These are phyloP conservation scores for Collybia nuda DNA, from an alignment of 768 basidiomycete genomes.

Conservation along the genomic window DNA sequence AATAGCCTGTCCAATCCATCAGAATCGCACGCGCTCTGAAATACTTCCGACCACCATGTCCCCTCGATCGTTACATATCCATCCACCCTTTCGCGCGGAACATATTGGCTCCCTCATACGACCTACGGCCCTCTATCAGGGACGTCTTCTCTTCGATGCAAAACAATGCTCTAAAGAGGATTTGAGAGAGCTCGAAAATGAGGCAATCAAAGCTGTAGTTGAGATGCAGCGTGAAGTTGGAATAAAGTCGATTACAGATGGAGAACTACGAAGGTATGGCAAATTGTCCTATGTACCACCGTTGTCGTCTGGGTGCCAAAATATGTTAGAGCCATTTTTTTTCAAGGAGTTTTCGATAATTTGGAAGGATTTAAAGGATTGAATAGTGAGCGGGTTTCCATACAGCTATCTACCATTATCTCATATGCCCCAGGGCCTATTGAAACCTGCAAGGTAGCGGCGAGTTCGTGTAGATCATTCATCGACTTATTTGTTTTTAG, in stretches of 20 bases:
- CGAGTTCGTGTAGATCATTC: no score
- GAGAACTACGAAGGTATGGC: constrained; percentile 44
- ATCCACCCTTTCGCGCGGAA: constrained; percentile 43
- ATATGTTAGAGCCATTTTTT: constrained; percentile 46
- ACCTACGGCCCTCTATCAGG: constrained; percentile 43
- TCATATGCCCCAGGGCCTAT: no score
- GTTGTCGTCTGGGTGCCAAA: not conserved
- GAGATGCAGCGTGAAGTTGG: constrained; percentile 51
- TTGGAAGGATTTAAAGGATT: constrained; percentile 50
- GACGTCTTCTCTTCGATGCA: constrained; percentile 39
- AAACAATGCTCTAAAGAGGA: constrained; percentile 38
- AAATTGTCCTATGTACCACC: not conserved
- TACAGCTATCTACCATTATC: not conserved
- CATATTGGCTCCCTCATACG: constrained; percentile 62
- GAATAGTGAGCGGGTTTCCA: not conserved
- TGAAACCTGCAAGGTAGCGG: no score
- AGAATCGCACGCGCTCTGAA: no score
- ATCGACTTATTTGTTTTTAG: constrained; percentile 14
- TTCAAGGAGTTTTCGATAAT: constrained; percentile 65
- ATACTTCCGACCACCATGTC: no score
- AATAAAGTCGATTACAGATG: constrained; percentile 57
- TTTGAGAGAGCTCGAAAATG: constrained; percentile 45
- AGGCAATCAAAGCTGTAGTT: constrained; percentile 49
- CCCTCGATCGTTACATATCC: constrained; percentile 2
- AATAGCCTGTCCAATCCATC: no score